These are phyloP conservation scores for Apostasia shenzhenica DNA, from an alignment of 106 monocot genomes.

Conservation along the genomic window DNA sequence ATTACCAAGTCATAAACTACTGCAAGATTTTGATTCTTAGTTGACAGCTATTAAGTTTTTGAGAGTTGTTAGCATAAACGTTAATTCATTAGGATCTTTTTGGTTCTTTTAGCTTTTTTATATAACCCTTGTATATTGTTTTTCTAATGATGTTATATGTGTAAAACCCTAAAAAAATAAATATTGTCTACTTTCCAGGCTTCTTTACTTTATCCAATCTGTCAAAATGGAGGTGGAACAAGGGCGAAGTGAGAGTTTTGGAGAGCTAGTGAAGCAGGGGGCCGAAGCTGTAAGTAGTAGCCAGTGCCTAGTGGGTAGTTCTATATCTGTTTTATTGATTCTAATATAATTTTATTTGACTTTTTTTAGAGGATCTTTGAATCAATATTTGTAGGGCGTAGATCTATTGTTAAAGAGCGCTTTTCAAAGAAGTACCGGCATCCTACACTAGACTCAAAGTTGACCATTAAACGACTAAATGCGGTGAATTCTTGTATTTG, in stretches of 20 bases:
- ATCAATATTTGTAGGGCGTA: conserved; percentile 39
- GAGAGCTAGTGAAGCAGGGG: conserved; percentile 49
- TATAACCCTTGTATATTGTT: too few relatives aligned
- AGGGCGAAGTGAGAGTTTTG: conserved; percentile 17
- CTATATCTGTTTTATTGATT: background rate
- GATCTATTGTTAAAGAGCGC: conserved; percentile 54
- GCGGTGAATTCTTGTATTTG: conserved; percentile 36
- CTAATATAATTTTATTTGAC: background rate
- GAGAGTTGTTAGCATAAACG: too few relatives aligned
- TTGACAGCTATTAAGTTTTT: too few relatives aligned
- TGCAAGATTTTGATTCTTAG: too few relatives aligned
- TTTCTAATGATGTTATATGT: too few relatives aligned
- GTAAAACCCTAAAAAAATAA: too few relatives aligned
- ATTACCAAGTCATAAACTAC: too few relatives aligned
- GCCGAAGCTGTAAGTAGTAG: conserved; percentile 42
- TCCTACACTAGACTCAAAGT: conserved; percentile 63
- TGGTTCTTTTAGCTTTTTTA: too few relatives aligned
- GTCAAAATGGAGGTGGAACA: conserved; percentile 28
- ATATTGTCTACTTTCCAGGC: background rate
- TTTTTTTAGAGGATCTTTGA: conserved; percentile 44
- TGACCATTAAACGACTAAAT: conserved; percentile 79
- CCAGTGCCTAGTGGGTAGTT: background rate
- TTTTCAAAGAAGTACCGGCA: conserved; percentile 70
- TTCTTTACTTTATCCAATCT: background rate
- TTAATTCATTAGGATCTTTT: too few relatives aligned